Evolutionary conservation across 2,329 filamentous ascomycete genomes (phyloP).

Genomic region (Xylaria polymorpha): DNA sequence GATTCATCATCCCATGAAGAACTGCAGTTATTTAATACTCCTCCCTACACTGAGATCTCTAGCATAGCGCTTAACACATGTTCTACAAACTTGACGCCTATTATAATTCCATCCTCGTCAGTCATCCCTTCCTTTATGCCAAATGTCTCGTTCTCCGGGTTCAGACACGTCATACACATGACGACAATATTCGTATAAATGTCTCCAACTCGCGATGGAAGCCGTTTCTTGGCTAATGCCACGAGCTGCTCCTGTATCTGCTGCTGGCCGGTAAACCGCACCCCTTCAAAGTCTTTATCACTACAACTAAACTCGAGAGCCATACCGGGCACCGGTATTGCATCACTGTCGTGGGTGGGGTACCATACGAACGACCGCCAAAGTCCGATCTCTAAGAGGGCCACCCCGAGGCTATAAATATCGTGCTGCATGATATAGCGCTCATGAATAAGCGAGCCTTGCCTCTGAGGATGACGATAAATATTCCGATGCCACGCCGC

Average conservation of each 20-base stretch:
- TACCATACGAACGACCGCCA: conserved; percentile 50
- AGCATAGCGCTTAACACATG: conserved; percentile 15
- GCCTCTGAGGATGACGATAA: conserved; percentile 40
- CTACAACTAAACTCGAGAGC: conserved; percentile 22
- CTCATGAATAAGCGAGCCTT: conserved; percentile 27
- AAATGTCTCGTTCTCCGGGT: conserved; percentile 19
- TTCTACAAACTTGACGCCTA: conserved; percentile 26
- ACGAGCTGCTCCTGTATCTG: conserved; percentile 18
- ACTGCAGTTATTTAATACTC: neutral
- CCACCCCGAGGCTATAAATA: conserved; percentile 64
- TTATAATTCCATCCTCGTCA: conserved; percentile 23
- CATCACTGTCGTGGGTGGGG: conserved; percentile 4
- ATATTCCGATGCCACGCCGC: conserved; percentile 35
- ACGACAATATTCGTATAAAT: conserved; percentile 22
- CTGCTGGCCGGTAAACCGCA: conserved; percentile 2
- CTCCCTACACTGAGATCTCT: conserved; percentile 12
- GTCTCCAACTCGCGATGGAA: conserved; percentile 23
- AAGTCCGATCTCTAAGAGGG: conserved; percentile 61
- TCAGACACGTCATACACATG: conserved; percentile 20
- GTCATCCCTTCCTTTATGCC: neutral
- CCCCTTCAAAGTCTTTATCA: conserved; percentile 18
- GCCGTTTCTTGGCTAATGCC: conserved; percentile 17
- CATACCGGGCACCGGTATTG: conserved; percentile 10
- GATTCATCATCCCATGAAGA: neutral
- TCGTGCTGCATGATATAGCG: conserved; percentile 55